A percentile compares a stretch with the other conserved stretches of the same genome.
These are phyloP conservation scores for Aspergillus arachidicola DNA, from an alignment of 2,329 filamentous ascomycete species.

Conservation along the genomic window DNA sequence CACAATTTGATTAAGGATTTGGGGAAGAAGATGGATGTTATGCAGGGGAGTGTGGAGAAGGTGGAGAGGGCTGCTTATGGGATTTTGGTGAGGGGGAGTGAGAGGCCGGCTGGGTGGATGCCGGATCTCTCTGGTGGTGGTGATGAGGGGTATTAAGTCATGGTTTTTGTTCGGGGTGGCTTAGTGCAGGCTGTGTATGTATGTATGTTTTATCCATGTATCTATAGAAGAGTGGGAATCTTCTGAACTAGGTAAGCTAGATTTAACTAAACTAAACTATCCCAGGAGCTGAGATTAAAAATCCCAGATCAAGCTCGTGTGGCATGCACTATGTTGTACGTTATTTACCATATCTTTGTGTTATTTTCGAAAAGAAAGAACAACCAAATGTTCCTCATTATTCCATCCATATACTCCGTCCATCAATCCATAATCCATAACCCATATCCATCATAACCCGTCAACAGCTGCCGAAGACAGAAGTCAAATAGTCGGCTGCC, in stretches of 20 bases:
- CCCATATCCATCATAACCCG: background rate
- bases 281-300: background rate
- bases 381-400: background rate
- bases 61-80: slow-evolving; percentile 91
- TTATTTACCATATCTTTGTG: background rate
- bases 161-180: background rate
- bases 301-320: background rate
- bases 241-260: background rate
- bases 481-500: slow-evolving; percentile 19
- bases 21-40: slow-evolving; percentile 79
- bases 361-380: background rate
- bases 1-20: slow-evolving; percentile 64
- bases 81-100: slow-evolving; percentile 80
- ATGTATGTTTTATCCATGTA: background rate
- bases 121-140: slow-evolving; percentile 66
- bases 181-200: background rate
- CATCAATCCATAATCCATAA: background rate
- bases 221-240: background rate
- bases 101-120: slow-evolving; percentile 89
- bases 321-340: background rate
- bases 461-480: background rate
- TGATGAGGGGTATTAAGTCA: slow-evolving; percentile 40
- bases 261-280: background rate
- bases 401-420: background rate
- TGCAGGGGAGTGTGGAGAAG: slow-evolving; percentile 87